Evolutionary conservation across 2,329 filamentous ascomycete genomes (phyloP), one percentile per base, ranked within the genome.

Genomic region (Scedosporium minutisporum): DNA sequence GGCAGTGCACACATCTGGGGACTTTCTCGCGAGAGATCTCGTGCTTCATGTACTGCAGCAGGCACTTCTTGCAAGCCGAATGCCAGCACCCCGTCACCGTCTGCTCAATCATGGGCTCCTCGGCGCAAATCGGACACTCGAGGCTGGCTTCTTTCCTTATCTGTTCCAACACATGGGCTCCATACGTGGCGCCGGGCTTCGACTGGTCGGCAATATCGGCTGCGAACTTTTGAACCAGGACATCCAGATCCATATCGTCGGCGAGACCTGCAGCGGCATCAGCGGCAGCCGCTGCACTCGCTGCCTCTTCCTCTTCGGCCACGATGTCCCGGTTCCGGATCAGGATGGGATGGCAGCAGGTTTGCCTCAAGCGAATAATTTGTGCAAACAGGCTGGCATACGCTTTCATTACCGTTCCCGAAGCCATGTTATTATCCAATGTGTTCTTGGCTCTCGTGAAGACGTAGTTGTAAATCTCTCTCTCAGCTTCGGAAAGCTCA

Each of bases 371-470:
- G 1, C 95, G 89, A 48, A 99, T 76, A 70, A 99, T 96, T 73
- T 99, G 95, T 0, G 95, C 93, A 71, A 99, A 97, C 65, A 99
- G 97, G 61, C 92, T 97, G 0, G 95, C 96, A 70, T 93, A 99
- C 0, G 92, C 93, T 73, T 96, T 97, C 79, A 97, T 85, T 4
- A 99, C 82, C 0, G 93, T 97, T 3, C 95, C 95, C 9, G 90
- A 91, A 71, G 96, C 91, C 12, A 96, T 82, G 64, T 96, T 97
- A 64, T 88, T 86, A 38, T 87, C 87, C 71, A 97, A 95, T 0
- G 93, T 89, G 61, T 86, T 83, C 72, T 93, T 96, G 0, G 91
- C 95, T 57, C 88, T 84, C 21, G 83, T 86, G 69, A 88, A 96
- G 63, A 99, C 93, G 72, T 93, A 87, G 68, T 97, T 89, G 72